Evolutionary conservation across 805 yeast species (phyloP).

Genomic region (Tanozyma kutaoensis): DNA sequence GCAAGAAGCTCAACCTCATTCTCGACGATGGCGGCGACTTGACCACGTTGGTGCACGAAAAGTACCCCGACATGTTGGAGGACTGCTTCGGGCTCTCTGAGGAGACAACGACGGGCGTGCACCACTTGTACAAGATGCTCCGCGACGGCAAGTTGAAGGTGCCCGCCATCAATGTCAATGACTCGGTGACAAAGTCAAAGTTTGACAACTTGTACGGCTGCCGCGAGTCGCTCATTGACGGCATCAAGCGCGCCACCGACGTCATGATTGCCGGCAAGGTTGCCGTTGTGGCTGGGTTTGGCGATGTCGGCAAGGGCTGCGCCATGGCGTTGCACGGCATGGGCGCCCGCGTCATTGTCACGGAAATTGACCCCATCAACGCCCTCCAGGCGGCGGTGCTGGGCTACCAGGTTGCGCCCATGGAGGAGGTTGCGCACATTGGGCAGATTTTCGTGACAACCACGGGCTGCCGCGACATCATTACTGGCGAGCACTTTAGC

Average conservation of each 20-base stretch:
- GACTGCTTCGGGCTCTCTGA: conserved; percentile 94
- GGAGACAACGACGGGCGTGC: conserved; percentile 99
- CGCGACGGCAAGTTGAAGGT: conserved; percentile 83
- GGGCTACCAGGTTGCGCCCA: conserved; percentile 93
- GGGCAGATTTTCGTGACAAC: conserved; percentile 99
- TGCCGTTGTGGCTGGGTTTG: conserved; percentile 98
- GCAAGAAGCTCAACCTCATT: conserved; percentile 88
- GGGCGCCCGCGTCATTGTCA: conserved; percentile 98
- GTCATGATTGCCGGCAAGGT: conserved; percentile 99
- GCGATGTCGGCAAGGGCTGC: conserved; percentile 99
- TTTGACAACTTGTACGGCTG: conserved; percentile 99
- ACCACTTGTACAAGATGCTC: conserved; percentile 94
- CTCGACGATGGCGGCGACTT: conserved; percentile 99
- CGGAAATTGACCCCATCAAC: conserved; percentile 97
- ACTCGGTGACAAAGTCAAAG: conserved; percentile 97
- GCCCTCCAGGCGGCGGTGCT: conserved; percentile 99
- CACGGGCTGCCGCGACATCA: conserved; percentile 98
- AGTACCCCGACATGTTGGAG: conserved; percentile 94
- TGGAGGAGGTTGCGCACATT: conserved; percentile 82
- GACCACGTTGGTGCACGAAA: conserved; percentile 91
- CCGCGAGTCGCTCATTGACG: conserved; percentile 97
- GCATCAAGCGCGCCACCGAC: conserved; percentile 99
- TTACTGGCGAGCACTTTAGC: conserved; percentile 76
- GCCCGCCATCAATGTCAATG: conserved; percentile 98
- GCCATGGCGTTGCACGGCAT: conserved; percentile 96